Evolutionary conservation across 176 grass and related monocot genomes (phyloP).

Genomic region (Avena sativa): DNA sequence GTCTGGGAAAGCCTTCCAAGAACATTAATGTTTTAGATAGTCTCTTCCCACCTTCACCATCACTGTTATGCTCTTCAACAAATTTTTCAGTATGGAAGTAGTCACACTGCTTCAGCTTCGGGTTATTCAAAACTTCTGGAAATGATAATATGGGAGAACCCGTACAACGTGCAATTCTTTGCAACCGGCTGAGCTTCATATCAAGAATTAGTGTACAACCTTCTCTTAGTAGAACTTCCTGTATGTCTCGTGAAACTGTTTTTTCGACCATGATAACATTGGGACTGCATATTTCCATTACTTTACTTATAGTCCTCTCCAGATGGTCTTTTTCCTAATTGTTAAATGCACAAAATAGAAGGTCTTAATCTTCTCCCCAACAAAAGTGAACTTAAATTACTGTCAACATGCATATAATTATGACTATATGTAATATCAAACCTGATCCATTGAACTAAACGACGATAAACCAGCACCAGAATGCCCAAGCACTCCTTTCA

Average conservation of each 20-base stretch:
- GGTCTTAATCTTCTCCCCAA: constrained; percentile 12
- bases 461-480: constrained; percentile 84
- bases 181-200: constrained; percentile 73
- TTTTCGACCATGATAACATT: constrained; percentile 93
- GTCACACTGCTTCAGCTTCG: constrained; percentile 70
- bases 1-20: constrained; percentile 78
- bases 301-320: constrained; percentile 67
- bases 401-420: not conserved
- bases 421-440: constrained; percentile 35
- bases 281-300: constrained; percentile 76
- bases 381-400: not conserved
- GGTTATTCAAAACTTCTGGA: constrained; percentile 67
- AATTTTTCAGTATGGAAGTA: constrained; percentile 86
- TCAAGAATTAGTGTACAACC: constrained; percentile 76
- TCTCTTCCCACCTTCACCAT: constrained; percentile 64
- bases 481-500: constrained; percentile 81
- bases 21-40: constrained; percentile 83
- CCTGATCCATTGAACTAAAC: constrained; percentile 87
- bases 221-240: constrained; percentile 74
- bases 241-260: constrained; percentile 81
- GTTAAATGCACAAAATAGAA: constrained; percentile 32
- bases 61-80: constrained; percentile 68
- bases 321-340: constrained; percentile 74
- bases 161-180: constrained; percentile 79
- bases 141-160: constrained; percentile 83